Evolutionary conservation across 805 yeast species (phyloP).

Genomic region (Osmozyma mogii): DNA sequence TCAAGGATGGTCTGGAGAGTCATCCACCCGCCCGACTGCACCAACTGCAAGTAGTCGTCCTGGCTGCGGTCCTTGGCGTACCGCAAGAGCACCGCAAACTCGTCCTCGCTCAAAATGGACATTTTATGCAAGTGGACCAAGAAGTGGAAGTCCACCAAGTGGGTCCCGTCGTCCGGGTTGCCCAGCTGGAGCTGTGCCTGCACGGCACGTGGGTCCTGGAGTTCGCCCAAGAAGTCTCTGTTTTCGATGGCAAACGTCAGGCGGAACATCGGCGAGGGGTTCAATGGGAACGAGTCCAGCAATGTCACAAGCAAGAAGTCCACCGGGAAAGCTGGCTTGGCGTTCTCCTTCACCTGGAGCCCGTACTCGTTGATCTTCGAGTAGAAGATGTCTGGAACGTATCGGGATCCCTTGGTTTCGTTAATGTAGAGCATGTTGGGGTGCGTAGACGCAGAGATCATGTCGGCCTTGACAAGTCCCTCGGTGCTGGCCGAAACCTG

Average conservation of each 20-base stretch:
- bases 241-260: slow-evolving; percentile 68
- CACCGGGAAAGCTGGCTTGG: slow-evolving; percentile 23
- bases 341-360: slow-evolving; percentile 71
- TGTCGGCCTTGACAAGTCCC: slow-evolving; percentile 77
- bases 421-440: slow-evolving; percentile 82
- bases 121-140: slow-evolving; percentile 49
- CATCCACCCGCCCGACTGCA: slow-evolving; percentile 75
- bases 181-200: slow-evolving; percentile 40
- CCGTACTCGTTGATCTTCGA: slow-evolving; percentile 82
- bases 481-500: slow-evolving; percentile 88
- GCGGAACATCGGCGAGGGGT: slow-evolving; percentile 45
- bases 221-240: slow-evolving; percentile 64
- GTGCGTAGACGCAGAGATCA: slow-evolving; percentile 80
- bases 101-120: slow-evolving; percentile 51
- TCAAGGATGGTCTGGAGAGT: slow-evolving; percentile 52
- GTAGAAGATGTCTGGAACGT: slow-evolving; percentile 92
- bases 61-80: slow-evolving; percentile 37
- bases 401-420: slow-evolving; percentile 61
- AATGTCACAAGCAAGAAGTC: slow-evolving; percentile 62
- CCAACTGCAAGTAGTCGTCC: slow-evolving; percentile 42
- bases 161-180: slow-evolving; percentile 17
- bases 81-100: slow-evolving; percentile 40
- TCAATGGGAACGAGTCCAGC: slow-evolving; percentile 87
- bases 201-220: slow-evolving; percentile 57
- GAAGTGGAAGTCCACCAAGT: slow-evolving; percentile 69